Percentiles rank a stretch among this genome's conserved stretches.
These are phyloP conservation scores for Alnus glutinosa DNA, from an alignment of 306 rosid genomes.

Conservation along the genomic window DNA sequence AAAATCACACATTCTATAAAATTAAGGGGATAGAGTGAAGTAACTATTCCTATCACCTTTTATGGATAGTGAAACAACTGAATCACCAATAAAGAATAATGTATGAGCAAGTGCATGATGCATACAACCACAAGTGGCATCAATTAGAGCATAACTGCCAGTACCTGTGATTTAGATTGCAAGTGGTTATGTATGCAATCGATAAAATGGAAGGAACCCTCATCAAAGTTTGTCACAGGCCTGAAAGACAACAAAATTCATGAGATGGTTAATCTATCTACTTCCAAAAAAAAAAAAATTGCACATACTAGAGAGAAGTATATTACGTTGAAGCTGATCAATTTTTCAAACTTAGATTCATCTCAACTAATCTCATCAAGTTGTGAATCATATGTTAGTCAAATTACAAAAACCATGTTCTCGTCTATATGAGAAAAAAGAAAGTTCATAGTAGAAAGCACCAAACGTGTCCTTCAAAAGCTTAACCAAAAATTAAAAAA, in stretches of 20 bases:
- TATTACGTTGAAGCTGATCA: constrained; percentile 3
- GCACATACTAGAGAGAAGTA: neutral
- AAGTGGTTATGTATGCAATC: constrained; percentile 87
- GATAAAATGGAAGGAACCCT: constrained; percentile 80
- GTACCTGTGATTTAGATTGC: constrained; percentile 60
- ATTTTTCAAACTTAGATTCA: neutral
- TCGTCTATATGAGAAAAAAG: neutral
- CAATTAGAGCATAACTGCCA: neutral
- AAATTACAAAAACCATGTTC: neutral
- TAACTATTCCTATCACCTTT: neutral
- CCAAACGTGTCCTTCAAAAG: neutral
- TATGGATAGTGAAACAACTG: neutral
- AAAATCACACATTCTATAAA: neutral
- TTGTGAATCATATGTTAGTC: no score
- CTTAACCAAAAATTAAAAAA: neutral
- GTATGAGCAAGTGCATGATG: neutral
- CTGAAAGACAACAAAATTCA: constrained; percentile 45
- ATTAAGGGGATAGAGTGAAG: neutral
- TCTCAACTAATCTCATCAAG: neutral
- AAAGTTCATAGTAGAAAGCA: neutral
- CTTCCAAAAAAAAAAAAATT: neutral
- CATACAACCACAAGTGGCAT: neutral
- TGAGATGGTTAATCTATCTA: constrained; percentile 9
- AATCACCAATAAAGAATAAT: neutral
- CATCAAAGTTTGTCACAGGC: constrained; percentile 80